Evolutionary conservation across 176 grass and related monocot genomes (phyloP).

Genomic region (Microstegium vimineum): DNA sequence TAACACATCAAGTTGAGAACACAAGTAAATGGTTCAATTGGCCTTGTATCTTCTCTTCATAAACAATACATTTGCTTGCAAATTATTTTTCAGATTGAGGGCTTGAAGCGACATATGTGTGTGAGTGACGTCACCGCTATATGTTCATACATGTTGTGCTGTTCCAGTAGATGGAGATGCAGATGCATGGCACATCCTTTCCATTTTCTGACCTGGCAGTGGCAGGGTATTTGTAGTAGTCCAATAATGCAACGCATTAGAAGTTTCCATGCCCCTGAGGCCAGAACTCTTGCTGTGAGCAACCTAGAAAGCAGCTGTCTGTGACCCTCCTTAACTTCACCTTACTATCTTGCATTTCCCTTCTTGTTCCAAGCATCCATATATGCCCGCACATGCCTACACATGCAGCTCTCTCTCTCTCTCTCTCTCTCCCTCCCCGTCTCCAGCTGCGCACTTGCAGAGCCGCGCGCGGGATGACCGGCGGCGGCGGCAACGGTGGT

Average conservation of each 20-base stretch:
- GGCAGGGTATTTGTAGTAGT: not conserved
- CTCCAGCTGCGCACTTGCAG: not conserved
- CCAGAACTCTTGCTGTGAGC: conserved; percentile 67
- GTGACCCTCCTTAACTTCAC: conserved; percentile 61
- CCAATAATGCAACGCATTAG: not conserved
- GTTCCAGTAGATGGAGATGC: not conserved
- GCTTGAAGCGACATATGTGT: not conserved
- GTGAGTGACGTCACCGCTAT: not conserved
- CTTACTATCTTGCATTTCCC: conserved; percentile 49
- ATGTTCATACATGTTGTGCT: too few species aligned
- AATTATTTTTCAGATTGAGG: not conserved
- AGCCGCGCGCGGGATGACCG: conserved; percentile 19
- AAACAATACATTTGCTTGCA: not conserved
- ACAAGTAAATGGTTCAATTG: not conserved
- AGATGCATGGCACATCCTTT: not conserved
- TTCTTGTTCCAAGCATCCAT: not conserved
- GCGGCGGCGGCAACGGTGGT: conserved; percentile 35
- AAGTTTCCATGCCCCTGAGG: conserved; percentile 37
- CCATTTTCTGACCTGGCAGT: not conserved
- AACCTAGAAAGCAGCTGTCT: conserved; percentile 47
- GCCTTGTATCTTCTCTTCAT: not conserved
- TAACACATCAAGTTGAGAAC: not conserved
- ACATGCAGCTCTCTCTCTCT: conserved; percentile 18
- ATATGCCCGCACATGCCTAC: conserved; percentile 21
- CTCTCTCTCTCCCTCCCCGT: not conserved